Base-by-base conservation (phyloP, 2,329 filamentous ascomycete genomes). In the Chaetothyriales sp. region DNA sequence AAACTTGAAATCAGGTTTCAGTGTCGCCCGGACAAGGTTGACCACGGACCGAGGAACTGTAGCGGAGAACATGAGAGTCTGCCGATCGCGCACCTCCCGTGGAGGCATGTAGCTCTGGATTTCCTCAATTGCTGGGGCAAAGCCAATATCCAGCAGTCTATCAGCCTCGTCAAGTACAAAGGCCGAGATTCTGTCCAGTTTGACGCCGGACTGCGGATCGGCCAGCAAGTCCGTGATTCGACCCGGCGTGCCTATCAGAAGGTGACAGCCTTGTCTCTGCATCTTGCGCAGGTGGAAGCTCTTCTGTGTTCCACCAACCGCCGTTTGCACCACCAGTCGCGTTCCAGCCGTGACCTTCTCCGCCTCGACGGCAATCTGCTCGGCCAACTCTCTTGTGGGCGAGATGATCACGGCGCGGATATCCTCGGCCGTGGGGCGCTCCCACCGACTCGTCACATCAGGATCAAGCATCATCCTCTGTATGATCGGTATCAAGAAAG, bases 41-140 rank as follows among this genome's bases (percentile, higher is more conserved):
- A 95, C 81, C 44, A 98, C 90, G 55, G 88, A 79, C 53, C 77
- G 76, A 45, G 90, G 87, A 28, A 98, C 84, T 9, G 92, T 98
- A 44, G 92, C 92, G 12, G 90, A 96, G 66, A 94, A 95, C 67
- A 98, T 82, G 61, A 98, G 79, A 5, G 89, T 95, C 67, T 98
- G 92, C 47, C 90, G 81, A 49, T 83, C 75, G 12, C 46, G 47
- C 49, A 80, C 67, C 0, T 65, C 60, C 5, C 76, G 75, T 46
- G 75, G 65, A 8, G 75, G 75, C 44, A 79, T 68, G 32, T 68
- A 65, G 19, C 63, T 64, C 26, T 78, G 65, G 32, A 79, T 76
- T 47, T 71, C 66, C 57, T 71, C 72, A 50, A 78, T 70, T 19
- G 72, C 73, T 9, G 70, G 68, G 22, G 75, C 65, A 56, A 78